Base-by-base conservation (phyloP, 1,284 basidiomycete species). In the Puccinia novopanici region DNA sequence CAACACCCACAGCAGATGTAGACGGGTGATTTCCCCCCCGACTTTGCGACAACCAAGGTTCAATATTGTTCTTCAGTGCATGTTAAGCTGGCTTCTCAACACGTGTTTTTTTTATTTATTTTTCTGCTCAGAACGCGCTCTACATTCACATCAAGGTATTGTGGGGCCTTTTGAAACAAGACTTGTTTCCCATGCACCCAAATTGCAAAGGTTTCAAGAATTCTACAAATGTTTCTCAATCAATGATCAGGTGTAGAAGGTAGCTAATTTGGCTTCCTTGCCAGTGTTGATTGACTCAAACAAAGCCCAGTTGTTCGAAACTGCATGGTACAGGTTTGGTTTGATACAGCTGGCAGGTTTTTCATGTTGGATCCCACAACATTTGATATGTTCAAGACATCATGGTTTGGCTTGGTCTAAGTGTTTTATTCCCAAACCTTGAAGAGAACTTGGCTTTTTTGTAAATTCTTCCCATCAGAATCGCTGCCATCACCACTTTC, bases 101-200 rank as follows among this genome's bases (percentile, higher is more conserved):
- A n/a, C n/a, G 22, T 48, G 10, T 71, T 50, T 50, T 71, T 50
- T 34, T 9, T 34, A 6, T 9, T 13, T n/a, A n/a, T n/a, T n/a
- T n/a, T n/a, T n/a, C n/a, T n/a, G n/a, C 48, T 12, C 50, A 76
- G 75, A 61, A 63, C 42, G 59, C 59, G 13, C 30, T 76, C 13
- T 76, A 37, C 52, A 48, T 76, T 13, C 75, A 76, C 45, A 76
- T 76, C 61, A 76, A 76, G 48, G 65, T 76, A 12, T n/a, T 76
- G 30, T 76, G 75, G 75, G 75, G 75, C 54, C 61, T 76, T 19
- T 65, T 63, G 9, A 76, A 63, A 37, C 75, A 76, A 67, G 57
- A 61, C 13, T 30, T 24, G 59, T 76, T 17, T 57, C 75, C 22
- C 40, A n/a, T 17, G 61, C 75, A 30, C 75, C 75, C 30, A 24